Evolutionary conservation across 148 eudicot genomes (phyloP), one percentile per base, ranked within the genome.

Genomic region (Vaccinium corymbosum): DNA sequence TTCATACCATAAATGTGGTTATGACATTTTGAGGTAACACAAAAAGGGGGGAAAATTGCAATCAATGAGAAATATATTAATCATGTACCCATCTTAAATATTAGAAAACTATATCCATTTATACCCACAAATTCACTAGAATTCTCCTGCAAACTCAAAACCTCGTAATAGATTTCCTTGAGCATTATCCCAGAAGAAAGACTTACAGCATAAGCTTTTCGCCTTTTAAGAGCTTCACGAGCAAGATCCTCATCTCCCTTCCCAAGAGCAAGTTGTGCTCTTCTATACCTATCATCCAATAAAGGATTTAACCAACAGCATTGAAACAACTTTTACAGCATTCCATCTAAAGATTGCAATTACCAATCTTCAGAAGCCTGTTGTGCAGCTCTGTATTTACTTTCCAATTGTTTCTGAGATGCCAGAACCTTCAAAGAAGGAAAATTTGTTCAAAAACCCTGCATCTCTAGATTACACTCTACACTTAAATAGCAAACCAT

Each of bases 181-280:
- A 76, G 73, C 20, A 85, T 53, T 64, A 76, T 79, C 56, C 59
- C 25, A 80, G 25, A 20, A 78, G 17, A 83, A 83, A 85, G 71
- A 80, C 96, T 92, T 93, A 95, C 99, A 82, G 98, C 98, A 88
- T 91, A 97, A 86, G 95, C 84, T 90, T 97, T 97, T 82, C 98
- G 94, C 82, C 99, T 86, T 88, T 97, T 94, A 70, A 97, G 94
- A 86, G 99, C 98, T 92, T 97, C 99, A 81, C 99, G 98, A 87
- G 99, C 99, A 89, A 97, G 99, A 56, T 97, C 98, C 86, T 97
- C 99, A 32, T 97, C 95, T 82, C 99, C 99, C 85, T 95, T 97
- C 48, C 91, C 90, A 80, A 97, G 93, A 83, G 98, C 99, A 88
- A 95, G 92, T 86, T 94, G 98, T 75, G 99, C 99, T 87, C 93